Evolutionary conservation across 805 yeast species (phyloP), one percentile per base, ranked within the genome.

Genomic region (Wickerhamomyces hampshirensis): DNA sequence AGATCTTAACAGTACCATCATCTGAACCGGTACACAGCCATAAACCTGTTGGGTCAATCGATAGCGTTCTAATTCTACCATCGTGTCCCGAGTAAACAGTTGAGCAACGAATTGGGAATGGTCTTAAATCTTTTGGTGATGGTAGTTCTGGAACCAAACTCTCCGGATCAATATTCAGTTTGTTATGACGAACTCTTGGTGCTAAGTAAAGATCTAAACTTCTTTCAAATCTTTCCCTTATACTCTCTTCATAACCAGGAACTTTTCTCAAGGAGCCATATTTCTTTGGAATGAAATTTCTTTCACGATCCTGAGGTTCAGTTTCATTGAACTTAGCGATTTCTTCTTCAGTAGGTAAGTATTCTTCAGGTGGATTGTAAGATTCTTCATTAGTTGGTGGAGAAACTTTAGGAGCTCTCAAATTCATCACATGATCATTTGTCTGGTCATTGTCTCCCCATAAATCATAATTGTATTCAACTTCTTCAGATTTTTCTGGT

Each of bases 21-120:
- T 93, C 98, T 13, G 95, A 84, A 40, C 97, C 98, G 4, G 98
- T 93, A 15, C 98, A 98, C 38, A 93, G 68, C 93, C 96, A 93
- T 50, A 83, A 69, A 5, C 98, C 98, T 23, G 79, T 69, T 34
- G 96, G 95, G 57, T 91, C 95, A 32, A 91, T 73, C 7, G 89
- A 76, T 19, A 93, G 55, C 2, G 91, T 71, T 59, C 98, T 80
- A 33, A 93, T 80, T 52, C 80, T 80, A 30, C 82, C 95, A 29
- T 65, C 64, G 58, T 91, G 98, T 21, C 98, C 98, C 42, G 71
- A 71, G 59, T 77, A 91, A 2, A 78, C 63, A 5, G 95, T 88
- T 4, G 97, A 83, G 48, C 93, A 79, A 55, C 79, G 76, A 53
- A 88, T 84, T 34, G 98, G 98, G 80, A 93, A 93, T 13, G 98